Evolutionary conservation across 306 rosid species (phyloP), one percentile per base, ranked within the genome.

Genomic region (Styphnolobium japonicum): DNA sequence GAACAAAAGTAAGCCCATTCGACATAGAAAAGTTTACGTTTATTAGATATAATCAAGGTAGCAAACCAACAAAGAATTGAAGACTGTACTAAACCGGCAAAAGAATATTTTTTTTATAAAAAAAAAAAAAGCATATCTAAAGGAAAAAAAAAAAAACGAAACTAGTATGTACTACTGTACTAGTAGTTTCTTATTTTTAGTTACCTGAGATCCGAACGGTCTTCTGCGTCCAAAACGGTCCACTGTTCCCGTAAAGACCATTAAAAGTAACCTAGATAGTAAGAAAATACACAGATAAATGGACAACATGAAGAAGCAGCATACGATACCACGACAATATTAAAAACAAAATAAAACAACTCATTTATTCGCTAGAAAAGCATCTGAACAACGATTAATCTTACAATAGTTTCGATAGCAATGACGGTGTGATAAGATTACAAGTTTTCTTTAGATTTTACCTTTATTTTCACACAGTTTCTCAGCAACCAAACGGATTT

Each of bases 401-500:
- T 40, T 42, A 76, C 37, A 37, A 67, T 14, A 40, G 74, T 52
- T 58, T 51, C 58, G 70, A 62, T 8, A 62, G 57, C 11, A 4
- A 58, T 29, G 36, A 40, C 31, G 19, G 5, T 29, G 14, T 15
- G 0, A 72, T 27, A 43, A 45, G 64, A 70, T 75, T 58, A 73
- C 40, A 10, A 33, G 14, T 7, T 79, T 42, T 25, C 22, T 52
- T 19, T 0, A 22, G 7, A 43, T 12, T 29, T 37, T 9, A 22
- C 22, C 6, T 12, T 65, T 10, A 29, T 66, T 61, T 67, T 52
- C 36, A 55, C 31, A 36, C 64, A 56, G 79, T 55, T 76, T 80
- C 81, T 77, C 83, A 8, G 71, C 80, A 48, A 74, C 37, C 87
- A 80, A 82, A 77, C 84, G 67, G 64, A 74, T 16, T 9, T 3